Percentiles rank a stretch among this genome's conserved stretches.
Conservation (phyloP, 1,139 yeast species). For the Arxiozyma telluris region DNA sequence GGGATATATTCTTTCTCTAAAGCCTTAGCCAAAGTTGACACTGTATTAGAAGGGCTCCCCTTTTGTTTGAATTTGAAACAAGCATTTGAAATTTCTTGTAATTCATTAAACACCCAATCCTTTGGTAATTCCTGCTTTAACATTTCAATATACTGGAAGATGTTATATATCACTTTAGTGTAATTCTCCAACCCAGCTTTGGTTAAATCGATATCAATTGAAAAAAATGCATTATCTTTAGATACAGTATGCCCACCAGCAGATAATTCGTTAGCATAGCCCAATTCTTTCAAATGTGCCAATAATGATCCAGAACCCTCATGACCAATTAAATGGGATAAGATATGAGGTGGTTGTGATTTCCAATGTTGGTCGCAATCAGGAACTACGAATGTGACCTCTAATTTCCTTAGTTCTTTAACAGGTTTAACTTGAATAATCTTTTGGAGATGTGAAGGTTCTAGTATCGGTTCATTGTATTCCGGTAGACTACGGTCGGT, state of each 20-base stretch:
- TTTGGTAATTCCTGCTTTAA: constrained; percentile 50
- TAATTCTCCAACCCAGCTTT: constrained; percentile 59
- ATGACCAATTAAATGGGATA: constrained; percentile 80
- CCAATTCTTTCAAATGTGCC: constrained; percentile 54
- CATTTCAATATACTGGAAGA: constrained; percentile 67
- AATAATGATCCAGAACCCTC: constrained; percentile 82
- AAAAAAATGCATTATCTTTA: constrained; percentile 58
- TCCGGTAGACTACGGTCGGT: constrained; percentile 35
- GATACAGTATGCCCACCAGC: constrained; percentile 68
- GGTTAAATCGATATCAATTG: constrained; percentile 67
- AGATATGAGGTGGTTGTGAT: constrained; percentile 59
- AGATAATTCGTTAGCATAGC: constrained; percentile 74
- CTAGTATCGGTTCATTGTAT: constrained; percentile 39
- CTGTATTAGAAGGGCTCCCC: constrained; percentile 51
- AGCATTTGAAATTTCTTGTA: constrained; percentile 39
- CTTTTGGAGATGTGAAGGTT: constrained; percentile 42
- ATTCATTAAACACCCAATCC: constrained; percentile 44
- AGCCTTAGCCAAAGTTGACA: constrained; percentile 40
- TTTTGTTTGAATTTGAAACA: constrained; percentile 63
- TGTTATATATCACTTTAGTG: constrained; percentile 46
- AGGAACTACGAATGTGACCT: constrained; percentile 64
- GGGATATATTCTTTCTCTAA: constrained; percentile 52
- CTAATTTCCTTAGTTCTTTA: constrained; percentile 63
- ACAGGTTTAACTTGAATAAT: constrained; percentile 69
- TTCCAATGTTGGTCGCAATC: constrained; percentile 61